These are phyloP conservation scores for Lecanosticta acicola DNA, from an alignment of 2,329 filamentous ascomycete species.

Conservation along the genomic window DNA sequence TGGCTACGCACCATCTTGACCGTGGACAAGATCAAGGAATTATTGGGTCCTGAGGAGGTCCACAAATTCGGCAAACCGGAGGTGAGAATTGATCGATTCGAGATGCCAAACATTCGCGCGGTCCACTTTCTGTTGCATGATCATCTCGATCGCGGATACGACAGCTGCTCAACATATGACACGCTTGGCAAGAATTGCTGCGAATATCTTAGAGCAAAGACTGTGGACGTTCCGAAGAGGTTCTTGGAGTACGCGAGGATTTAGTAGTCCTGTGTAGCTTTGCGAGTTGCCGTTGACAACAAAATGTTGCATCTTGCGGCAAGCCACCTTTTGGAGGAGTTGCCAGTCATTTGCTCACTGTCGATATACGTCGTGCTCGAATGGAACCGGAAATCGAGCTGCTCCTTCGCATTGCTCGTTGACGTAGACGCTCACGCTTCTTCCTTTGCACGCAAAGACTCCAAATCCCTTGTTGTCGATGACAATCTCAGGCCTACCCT, in stretches of 20 bases:
- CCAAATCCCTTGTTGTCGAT: slow-evolving; percentile 58
- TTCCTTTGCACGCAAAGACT: slow-evolving; percentile 49
- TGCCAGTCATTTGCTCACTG: slow-evolving; percentile 5
- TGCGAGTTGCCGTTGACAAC: too few relatives aligned
- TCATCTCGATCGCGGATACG: slow-evolving; percentile 43
- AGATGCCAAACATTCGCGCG: slow-evolving; percentile 7
- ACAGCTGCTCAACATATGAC: slow-evolving; percentile 42
- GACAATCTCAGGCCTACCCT: slow-evolving; percentile 49
- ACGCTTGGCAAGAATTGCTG: slow-evolving; percentile 44
- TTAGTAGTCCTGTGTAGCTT: background rate
- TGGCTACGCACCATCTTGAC: slow-evolving; percentile 26
- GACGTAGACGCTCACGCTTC: slow-evolving; percentile 59
- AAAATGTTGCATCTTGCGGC: background rate
- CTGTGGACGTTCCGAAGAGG: slow-evolving; percentile 41
- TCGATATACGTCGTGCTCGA: slow-evolving; percentile 14
- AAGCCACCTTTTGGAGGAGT: background rate
- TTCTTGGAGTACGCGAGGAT: slow-evolving; percentile 41
- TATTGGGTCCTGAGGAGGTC: slow-evolving; percentile 24
- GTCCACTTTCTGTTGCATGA: slow-evolving; percentile 37
- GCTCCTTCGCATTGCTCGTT: slow-evolving; percentile 50
- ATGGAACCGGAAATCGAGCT: slow-evolving; percentile 35
- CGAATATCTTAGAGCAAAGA: slow-evolving; percentile 43
- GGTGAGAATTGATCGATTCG: slow-evolving; percentile 7
- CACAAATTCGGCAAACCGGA: slow-evolving; percentile 16
- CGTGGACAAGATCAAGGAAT: slow-evolving; percentile 17